Base-by-base conservation (phyloP, 257 asterid species). In the Nicotiana undulata region DNA sequence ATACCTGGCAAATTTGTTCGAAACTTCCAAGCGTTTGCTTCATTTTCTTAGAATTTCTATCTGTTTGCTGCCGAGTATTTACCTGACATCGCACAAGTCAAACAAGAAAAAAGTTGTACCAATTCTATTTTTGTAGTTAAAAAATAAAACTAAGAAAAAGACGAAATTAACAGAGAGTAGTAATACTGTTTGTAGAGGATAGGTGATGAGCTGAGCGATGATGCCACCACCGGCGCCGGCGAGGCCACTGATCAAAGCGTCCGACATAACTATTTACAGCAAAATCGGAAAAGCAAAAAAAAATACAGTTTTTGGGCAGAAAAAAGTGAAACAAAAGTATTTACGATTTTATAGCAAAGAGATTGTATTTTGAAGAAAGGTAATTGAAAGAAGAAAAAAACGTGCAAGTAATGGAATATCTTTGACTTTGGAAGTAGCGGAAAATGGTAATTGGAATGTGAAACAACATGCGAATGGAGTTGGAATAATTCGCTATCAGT, bases 221-320 rank as follows among this genome's bases (percentile, higher is more conserved):
- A 91, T 90, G 40, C 99, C 99, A 7, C 97, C 98, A 55, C 99
- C 99, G 87, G 98, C 98, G 2, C 99, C 99, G 89, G 99, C 93
- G 83, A 95, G 92, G 64, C 98, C 98, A 81, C 91, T 92, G 89
- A 95, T 95, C 94, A 95, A 85, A 81, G 99, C 99, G 86, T 95
- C 98, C 17, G 98, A 93, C 99, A 95, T 95, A 49, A 56, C 76
- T 80, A 56, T 4, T 52, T 52, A 4, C 59, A 56, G 26, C 18
- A 5, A 56, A 56, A 18, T 18, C 3, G 61, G 61, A 56, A 56
- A 56, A 52, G 56, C 18, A 51, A 51, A 22, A 24, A 60, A 22
- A 22, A 29, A 26, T 26, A 26, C 4, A 9, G 63, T 60, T 24
- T 22, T 24, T 59, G 24, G 2, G 37, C 18, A 4, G 3, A 31